Evolutionary conservation across 2,329 filamentous ascomycete species (phyloP).

Genomic region (Scedosporium apiospermum): DNA sequence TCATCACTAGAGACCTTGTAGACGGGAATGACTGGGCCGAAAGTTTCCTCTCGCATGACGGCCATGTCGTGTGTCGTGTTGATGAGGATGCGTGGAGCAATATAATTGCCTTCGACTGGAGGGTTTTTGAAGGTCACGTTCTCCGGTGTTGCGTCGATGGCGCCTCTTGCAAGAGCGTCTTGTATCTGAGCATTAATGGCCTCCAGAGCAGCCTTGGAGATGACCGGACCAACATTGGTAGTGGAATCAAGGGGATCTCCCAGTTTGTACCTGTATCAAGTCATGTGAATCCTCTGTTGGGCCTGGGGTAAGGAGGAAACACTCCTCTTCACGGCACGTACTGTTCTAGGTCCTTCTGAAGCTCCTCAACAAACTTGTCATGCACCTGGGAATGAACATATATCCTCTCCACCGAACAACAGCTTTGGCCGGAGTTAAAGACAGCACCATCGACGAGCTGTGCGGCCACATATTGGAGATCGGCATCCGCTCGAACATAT

Average conservation of each 20-base stretch:
- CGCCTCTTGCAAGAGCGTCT: slow-evolving; percentile 75
- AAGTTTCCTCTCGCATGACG: slow-evolving; percentile 91
- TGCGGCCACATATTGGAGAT: slow-evolving; percentile 81
- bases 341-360: slow-evolving; percentile 62
- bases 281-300: too few relatives aligned
- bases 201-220: slow-evolving; percentile 70
- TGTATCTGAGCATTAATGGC: slow-evolving; percentile 69
- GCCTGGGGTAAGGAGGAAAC: too few relatives aligned
- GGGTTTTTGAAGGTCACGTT: slow-evolving; percentile 67
- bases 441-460: slow-evolving; percentile 94
- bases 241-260: slow-evolving; percentile 75
- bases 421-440: slow-evolving; percentile 98
- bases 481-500: slow-evolving; percentile 78
- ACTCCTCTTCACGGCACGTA: too few relatives aligned
- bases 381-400: slow-evolving; percentile 83
- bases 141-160: slow-evolving; percentile 72
- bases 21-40: slow-evolving; percentile 84
- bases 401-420: slow-evolving; percentile 84
- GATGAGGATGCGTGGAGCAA: slow-evolving; percentile 77
- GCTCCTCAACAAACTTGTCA: slow-evolving; percentile 68
- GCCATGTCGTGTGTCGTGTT: slow-evolving; percentile 73
- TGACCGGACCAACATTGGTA: slow-evolving; percentile 80
- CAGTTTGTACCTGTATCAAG: slow-evolving; percentile 58
- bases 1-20: slow-evolving; percentile 76
- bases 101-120: slow-evolving; percentile 75